A percentile compares a stretch with the other conserved stretches of the same genome.
These are phyloP conservation scores for Trebouxia gelatinosa DNA, from an alignment of 163 green algal genomes.

Conservation along the genomic window DNA sequence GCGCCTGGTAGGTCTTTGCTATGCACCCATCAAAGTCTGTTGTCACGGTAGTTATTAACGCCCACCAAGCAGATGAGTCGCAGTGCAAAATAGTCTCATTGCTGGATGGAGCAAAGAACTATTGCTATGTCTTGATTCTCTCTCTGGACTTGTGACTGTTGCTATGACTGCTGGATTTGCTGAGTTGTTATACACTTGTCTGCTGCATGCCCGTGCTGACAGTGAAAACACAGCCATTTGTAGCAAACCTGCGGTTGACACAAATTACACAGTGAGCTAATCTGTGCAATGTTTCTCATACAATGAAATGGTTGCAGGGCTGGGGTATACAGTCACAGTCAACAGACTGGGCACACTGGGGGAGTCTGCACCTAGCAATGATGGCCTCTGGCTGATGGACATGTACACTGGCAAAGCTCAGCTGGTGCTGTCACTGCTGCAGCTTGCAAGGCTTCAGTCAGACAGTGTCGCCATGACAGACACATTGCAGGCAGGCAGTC, in stretches of 20 bases:
- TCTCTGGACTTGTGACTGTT: not conserved
- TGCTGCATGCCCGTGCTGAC: not conserved
- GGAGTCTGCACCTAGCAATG: not conserved
- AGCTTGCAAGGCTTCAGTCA: too few relatives aligned
- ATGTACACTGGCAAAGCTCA: constrained; percentile 11
- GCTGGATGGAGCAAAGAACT: too few relatives aligned
- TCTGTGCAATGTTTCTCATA: not conserved
- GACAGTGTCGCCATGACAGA: not conserved
- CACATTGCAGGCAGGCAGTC: not conserved
- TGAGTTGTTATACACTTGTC: not conserved
- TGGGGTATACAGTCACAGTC: not conserved
- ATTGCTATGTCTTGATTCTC: not conserved
- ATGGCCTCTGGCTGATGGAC: constrained; percentile 31
- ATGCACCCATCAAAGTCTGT: not conserved
- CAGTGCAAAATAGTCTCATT: too few relatives aligned
- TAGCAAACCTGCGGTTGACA: too few relatives aligned
- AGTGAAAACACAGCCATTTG: too few relatives aligned
- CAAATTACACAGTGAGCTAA: not conserved
- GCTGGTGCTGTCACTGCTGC: constrained; percentile 10
- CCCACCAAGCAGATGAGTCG: too few relatives aligned
- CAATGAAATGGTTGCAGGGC: not conserved
- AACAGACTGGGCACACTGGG: too few relatives aligned
- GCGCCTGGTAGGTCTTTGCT: not conserved
- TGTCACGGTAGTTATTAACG: too few relatives aligned
- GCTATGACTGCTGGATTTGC: not conserved